Base-by-base conservation (phyloP, 768 basidiomycete species). In the Termitomyces sp. region DNA sequence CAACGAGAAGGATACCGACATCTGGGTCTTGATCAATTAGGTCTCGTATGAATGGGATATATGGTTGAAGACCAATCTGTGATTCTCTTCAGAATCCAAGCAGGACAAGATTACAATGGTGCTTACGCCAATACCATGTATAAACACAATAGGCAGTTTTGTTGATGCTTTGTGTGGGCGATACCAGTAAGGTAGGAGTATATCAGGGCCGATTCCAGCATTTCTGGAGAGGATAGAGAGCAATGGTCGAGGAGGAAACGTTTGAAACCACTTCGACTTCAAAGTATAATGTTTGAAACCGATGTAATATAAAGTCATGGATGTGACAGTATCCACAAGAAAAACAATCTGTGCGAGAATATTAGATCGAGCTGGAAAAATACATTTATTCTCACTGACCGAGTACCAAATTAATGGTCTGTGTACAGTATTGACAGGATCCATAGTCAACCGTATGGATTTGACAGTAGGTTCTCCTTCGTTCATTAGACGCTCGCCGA, bases 41-140 rank as follows among this genome's bases (percentile, higher is more conserved):
- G 23, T 80, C 80, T 3, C 64, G 65, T 49, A 88, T 60, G 58
- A 88, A 82, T 3, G 73, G 64, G 1, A 73, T 42, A 54, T 88
- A 88, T 0, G 84, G 79, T 63, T 73, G 78, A 39, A 87, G 66
- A 31, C 86, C 86, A 52, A 88, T 84, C 85, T 86, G 56, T 22
- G 3, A 5, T n/a, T 29, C n/a, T 2, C n/a, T 18, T 48, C 56
- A 41, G 20, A 27, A 25, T 20, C 35, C 10, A 16, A 36, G 3
- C 39, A 32, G 52, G 38, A 33, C 31, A 23, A 38, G 20, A 41
- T 18, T 22, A 7, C 23, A 41, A 12, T 35, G 7, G 31, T 13
- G 68, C 77, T 3, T 67, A 85, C 83, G 10, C 86, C 86, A n/a
- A 87, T 80, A 10, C 86, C 86, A 52, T 88, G 86, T 1, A 88